Evolutionary conservation across 352 stramenopile genomes (phyloP), one percentile per base, ranked within the genome.

Genomic region (Globisporangium nagaii): DNA sequence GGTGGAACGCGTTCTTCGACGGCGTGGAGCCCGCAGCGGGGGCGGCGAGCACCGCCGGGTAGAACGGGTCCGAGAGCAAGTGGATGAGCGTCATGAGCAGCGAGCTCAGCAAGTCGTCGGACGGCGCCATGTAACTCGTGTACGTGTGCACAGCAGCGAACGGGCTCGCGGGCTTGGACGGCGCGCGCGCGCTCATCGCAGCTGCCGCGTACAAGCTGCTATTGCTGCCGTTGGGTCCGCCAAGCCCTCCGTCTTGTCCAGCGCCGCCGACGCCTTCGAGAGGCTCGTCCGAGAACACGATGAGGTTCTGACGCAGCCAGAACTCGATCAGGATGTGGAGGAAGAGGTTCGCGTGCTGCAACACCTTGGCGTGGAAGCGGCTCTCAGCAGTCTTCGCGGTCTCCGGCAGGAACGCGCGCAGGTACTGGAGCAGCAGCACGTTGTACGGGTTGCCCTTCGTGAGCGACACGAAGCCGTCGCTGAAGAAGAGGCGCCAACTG

Each of bases 271-370:
- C 10, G 57, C 69, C 62, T 13, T 57, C 42, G 7, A 63, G 40
- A 3, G 71, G 57, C n/a, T 85, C 81, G 48, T 90, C 74, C 0
- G 80, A 83, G 50, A 90, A 93, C 53, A 83, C 70, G 47, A 95
- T 90, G 47, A 91, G 73, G 57, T 95, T 95, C 56, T 95, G 85
- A n/a, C 78, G 79, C 42, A 95, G 67, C 85, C 85, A 95, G 46
- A 91, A 90, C 55, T 95, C 85, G 20, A 95, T 92, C 37, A 93
- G 52, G 36, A 89, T 82, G 53, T 93, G 81, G 24, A 95, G 67
- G 57, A 95, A 93, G 3, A 93, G 66, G 59, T 84, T 91, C 30
- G 81, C 82, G 54, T 84, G 63, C 60, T 93, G 81, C 27, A 90
- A 56, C 32, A 90, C 59, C 52, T 89, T 91, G 67, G 69, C 78